Conservation (phyloP, 1,284 basidiomycete species). For the Singerocomus rubriflavus region DNA sequence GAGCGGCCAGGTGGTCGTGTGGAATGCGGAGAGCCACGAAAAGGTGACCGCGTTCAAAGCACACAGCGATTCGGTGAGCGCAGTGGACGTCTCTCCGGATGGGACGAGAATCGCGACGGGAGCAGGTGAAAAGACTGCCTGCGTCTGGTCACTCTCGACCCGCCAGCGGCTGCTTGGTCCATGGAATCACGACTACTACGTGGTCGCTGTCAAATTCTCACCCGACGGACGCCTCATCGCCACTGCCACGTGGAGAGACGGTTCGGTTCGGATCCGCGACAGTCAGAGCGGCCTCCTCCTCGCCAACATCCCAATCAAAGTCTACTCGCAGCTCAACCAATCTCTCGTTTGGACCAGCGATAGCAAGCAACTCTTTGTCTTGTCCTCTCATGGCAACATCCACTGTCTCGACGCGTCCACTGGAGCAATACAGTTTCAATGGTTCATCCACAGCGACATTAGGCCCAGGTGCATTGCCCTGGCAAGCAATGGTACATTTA, state of each 20-base stretch:
- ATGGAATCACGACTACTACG: neutral
- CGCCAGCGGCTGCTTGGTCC: neutral
- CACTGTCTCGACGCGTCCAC: constrained; percentile 2
- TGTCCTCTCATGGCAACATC: constrained; percentile 1
- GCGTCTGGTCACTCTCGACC: constrained; percentile 5
- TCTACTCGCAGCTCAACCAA: neutral
- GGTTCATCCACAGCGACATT: neutral
- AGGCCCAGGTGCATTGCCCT: constrained; percentile 7
- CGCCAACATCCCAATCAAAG: constrained; percentile 2
- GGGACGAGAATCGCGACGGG: constrained; percentile 5
- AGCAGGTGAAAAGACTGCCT: constrained; percentile 6
- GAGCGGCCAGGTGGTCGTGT: constrained; percentile 4
- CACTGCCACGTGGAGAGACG: neutral
- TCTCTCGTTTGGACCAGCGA: constrained; percentile 9
- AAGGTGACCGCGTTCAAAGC: neutral
- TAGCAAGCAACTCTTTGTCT: constrained; percentile 5
- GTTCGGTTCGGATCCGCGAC: constrained; percentile 7
- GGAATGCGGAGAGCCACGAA: constrained; percentile 1
- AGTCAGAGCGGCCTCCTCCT: neutral
- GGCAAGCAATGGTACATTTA: neutral
- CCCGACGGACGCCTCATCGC: constrained; percentile 11
- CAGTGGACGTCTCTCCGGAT: constrained; percentile 12
- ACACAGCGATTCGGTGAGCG: neutral
- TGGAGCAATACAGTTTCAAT: neutral
- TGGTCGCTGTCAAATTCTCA: constrained; percentile 11